A percentile compares a stretch with the other conserved stretches of the same genome.
Conservation (phyloP, 441 rosid genomes). For the Corymbia calophylla region DNA sequence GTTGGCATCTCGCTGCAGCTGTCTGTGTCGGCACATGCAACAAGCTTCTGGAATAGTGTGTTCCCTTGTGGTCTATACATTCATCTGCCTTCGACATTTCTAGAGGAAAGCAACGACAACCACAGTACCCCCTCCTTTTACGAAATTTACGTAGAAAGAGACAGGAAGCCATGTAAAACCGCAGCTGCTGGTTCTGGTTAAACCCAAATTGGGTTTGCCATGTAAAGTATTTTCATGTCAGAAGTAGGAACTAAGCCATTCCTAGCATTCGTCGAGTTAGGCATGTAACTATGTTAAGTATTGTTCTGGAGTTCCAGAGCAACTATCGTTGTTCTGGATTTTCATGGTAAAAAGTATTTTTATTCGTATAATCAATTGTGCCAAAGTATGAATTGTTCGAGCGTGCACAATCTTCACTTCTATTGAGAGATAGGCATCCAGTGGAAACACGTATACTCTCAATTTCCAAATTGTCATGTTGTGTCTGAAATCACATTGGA, state of each 20-base stretch:
- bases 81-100: background rate
- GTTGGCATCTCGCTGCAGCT: slow-evolving; percentile 99
- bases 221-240: background rate
- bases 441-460: background rate
- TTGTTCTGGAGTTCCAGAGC: background rate
- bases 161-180: background rate
- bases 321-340: background rate
- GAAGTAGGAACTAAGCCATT: background rate
- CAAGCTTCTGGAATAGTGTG: slow-evolving; percentile 71
- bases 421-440: background rate
- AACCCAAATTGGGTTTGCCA: background rate
- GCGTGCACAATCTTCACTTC: background rate
- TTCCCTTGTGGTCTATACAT: background rate
- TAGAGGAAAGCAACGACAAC: background rate
- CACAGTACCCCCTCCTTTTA: background rate
- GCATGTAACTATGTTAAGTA: background rate
- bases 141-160: background rate
- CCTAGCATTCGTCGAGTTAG: background rate
- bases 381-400: background rate
- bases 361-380: background rate
- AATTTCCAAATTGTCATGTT: background rate
- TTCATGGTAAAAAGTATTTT: background rate
- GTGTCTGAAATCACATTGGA: background rate
- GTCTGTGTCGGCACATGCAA: slow-evolving; percentile 86
- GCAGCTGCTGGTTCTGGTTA: background rate